Conservation (phyloP, 1,284 basidiomycete genomes). For the Heterobasidion parviporum region DNA sequence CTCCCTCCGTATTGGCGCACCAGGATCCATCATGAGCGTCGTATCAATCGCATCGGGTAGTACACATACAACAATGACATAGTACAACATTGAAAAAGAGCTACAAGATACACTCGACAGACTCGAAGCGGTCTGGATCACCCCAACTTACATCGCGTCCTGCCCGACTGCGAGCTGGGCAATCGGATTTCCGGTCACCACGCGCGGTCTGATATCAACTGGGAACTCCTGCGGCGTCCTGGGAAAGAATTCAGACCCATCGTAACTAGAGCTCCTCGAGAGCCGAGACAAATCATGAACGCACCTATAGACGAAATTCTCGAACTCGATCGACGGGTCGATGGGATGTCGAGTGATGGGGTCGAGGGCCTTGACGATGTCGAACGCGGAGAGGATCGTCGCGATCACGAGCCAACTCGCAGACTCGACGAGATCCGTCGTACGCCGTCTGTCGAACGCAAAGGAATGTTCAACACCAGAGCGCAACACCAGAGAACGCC, state of each 20-base stretch:
- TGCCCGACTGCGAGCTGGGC: background rate
- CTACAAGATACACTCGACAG: no score
- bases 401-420: constrained; percentile 44
- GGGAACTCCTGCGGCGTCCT: background rate
- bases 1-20: no score
- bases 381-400: constrained; percentile 42
- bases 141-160: background rate
- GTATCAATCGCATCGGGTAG: no score
- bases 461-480: no score
- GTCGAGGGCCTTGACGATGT: constrained; percentile 40
- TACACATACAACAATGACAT: no score
- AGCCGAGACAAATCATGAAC: background rate
- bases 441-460: constrained; percentile 26
- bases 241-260: background rate
- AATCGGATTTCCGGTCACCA: background rate
- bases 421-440: constrained; percentile 41
- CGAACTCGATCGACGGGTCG: constrained; percentile 36
- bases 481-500: no score
- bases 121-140: no score
- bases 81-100: no score
- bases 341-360: constrained; percentile 30
- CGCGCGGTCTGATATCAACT: background rate
- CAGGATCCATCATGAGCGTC: no score
- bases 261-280: no score
- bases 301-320: constrained; percentile 40